Evolutionary conservation across 176 grass and related monocot genomes (phyloP).

Genomic region (Musa schizocarpa): DNA sequence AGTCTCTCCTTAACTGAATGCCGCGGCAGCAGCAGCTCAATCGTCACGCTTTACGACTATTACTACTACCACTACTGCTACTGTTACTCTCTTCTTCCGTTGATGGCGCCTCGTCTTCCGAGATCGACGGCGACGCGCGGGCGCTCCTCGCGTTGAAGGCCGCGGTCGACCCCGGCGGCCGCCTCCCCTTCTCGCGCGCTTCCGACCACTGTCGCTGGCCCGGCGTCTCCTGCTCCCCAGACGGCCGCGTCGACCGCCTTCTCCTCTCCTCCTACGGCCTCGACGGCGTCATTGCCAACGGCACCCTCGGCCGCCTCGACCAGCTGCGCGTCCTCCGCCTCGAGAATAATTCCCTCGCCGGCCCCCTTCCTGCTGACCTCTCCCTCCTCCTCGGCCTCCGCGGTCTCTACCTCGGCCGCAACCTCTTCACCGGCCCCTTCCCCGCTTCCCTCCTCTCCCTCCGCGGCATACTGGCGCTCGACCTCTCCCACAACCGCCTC

Average conservation of each 20-base stretch:
- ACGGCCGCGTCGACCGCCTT: slow-evolving; percentile 36
- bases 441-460: slow-evolving; percentile 45
- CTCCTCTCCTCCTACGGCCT: slow-evolving; percentile 51
- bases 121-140: slow-evolving; percentile 4
- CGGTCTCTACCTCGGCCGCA: slow-evolving; percentile 61
- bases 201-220: slow-evolving; percentile 30
- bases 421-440: slow-evolving; percentile 73
- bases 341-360: slow-evolving; percentile 64
- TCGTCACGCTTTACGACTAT: neutral
- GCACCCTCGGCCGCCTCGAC: slow-evolving; percentile 38
- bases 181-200: slow-evolving; percentile 19
- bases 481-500: slow-evolving; percentile 61
- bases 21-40: too few relatives aligned
- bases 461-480: slow-evolving; percentile 54
- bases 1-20: too few relatives aligned
- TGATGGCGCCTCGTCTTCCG: neutral
- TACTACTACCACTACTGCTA: neutral
- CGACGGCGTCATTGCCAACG: slow-evolving; percentile 45
- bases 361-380: slow-evolving; percentile 32
- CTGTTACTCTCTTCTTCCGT: neutral
- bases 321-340: slow-evolving; percentile 78
- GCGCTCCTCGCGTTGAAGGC: slow-evolving; percentile 48
- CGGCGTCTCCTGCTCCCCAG: slow-evolving; percentile 36
- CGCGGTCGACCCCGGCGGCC: slow-evolving; percentile 48
- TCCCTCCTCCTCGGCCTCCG: slow-evolving; percentile 65